phyloP scores from a whole-genome alignment of 2,329 filamentous ascomycete species.

The Xylariaceae sp. region DNA sequence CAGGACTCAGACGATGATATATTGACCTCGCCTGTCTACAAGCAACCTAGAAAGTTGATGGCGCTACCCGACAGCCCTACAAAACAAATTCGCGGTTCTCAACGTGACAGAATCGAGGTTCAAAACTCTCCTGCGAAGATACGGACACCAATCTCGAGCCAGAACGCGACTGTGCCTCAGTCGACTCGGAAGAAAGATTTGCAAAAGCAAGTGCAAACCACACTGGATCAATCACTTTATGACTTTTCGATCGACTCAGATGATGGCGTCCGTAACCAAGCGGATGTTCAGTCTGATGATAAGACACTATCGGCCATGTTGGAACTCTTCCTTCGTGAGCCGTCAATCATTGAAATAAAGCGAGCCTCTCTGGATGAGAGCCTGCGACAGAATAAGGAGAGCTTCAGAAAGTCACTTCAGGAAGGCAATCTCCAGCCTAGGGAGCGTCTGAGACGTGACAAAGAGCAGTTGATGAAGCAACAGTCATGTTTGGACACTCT shows the following conservation, averaged over 20 bases:
- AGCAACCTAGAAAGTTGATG: conserved; percentile 31
- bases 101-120: conserved; percentile 19
- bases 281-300: conserved; percentile 23
- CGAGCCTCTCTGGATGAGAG: conserved; percentile 37
- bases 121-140: conserved; percentile 28
- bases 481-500: conserved; percentile 41
- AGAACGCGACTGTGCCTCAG: conserved; percentile 14
- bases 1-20: conserved; percentile 56
- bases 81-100: conserved; percentile 16
- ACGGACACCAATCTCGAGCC: conserved; percentile 10
- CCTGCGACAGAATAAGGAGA: conserved; percentile 43
- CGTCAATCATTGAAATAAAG: conserved; percentile 34
- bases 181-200: conserved; percentile 23
- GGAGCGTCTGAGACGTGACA: conserved; percentile 45
- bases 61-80: conserved; percentile 19
- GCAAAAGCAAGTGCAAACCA: conserved; percentile 11
- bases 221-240: conserved; percentile 7
- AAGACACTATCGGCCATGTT: conserved; percentile 34
- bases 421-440: conserved; percentile 43
- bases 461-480: conserved; percentile 43
- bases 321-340: conserved; percentile 33
- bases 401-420: conserved; percentile 44
- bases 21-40: conserved; percentile 37
- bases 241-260: conserved; percentile 13
- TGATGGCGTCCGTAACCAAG: conserved; percentile 14